Evolutionary conservation across 768 basidiomycete genomes (phyloP).

Genomic region (Naganishia friedmannii): DNA sequence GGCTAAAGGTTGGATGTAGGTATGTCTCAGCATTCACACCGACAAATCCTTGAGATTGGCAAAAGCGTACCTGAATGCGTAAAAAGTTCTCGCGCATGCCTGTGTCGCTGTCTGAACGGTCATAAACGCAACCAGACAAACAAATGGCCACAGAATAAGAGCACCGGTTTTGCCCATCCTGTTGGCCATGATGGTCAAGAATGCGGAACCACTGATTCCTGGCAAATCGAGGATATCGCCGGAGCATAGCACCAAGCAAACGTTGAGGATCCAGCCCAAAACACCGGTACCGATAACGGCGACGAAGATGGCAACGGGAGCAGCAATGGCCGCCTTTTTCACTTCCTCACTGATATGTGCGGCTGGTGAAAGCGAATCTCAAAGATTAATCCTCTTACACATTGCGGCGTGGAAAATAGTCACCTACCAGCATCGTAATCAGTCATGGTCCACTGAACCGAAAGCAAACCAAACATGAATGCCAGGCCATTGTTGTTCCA

Average conservation of each 20-base stretch:
- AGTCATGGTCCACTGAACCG: constrained; percentile 67
- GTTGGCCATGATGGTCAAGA: constrained; percentile 72
- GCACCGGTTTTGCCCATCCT: constrained; percentile 75
- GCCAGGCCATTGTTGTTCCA: constrained; percentile 74
- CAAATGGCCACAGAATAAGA: constrained; percentile 66
- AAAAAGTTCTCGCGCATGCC: constrained; percentile 75
- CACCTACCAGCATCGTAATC: constrained; percentile 30
- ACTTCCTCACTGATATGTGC: constrained; percentile 55
- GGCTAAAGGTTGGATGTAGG: constrained; percentile 18
- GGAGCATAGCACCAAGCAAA: constrained; percentile 79
- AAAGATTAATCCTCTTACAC: constrained; percentile 24
- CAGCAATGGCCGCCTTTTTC: constrained; percentile 52
- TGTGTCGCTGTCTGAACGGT: constrained; percentile 73
- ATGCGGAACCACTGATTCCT: constrained; percentile 67
- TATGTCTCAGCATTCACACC: background rate
- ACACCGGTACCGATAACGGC: constrained; percentile 53
- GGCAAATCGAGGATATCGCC: constrained; percentile 61
- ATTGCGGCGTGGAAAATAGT: constrained; percentile 35
- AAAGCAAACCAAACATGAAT: constrained; percentile 77
- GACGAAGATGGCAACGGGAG: constrained; percentile 54
- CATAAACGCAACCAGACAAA: constrained; percentile 73
- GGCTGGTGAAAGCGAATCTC: constrained; percentile 28
- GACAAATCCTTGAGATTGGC: too few relatives aligned
- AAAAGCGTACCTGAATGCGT: constrained; percentile 64
- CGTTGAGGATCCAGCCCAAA: constrained; percentile 82